These are phyloP conservation scores for Fusarium foetens DNA, from an alignment of 2,329 filamentous ascomycete genomes.

Conservation along the genomic window DNA sequence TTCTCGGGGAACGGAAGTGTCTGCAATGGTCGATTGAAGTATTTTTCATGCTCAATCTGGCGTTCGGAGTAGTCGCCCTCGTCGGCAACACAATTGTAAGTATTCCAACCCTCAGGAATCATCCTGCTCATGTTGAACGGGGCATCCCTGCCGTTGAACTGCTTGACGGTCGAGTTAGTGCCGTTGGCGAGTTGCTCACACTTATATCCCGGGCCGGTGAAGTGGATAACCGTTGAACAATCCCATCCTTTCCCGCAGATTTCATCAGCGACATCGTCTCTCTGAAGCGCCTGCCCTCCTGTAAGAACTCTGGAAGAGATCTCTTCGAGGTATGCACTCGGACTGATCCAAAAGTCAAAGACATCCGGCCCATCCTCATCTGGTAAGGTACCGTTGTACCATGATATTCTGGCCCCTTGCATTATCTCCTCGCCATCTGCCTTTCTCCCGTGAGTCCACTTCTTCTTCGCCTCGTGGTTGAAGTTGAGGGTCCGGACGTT, in stretches of 20 bases:
- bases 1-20: slow-evolving; percentile 1
- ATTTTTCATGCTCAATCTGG: slow-evolving; percentile 1
- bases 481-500: slow-evolving; percentile 33
- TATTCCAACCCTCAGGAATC: slow-evolving; percentile 12
- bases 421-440: neutral
- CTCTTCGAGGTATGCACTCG: neutral
- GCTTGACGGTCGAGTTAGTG: neutral
- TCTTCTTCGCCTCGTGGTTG: slow-evolving; percentile 1
- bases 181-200: slow-evolving; percentile 13
- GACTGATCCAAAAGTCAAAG: slow-evolving; percentile 30
- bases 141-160: neutral
- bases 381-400: slow-evolving; percentile 10
- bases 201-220: slow-evolving; percentile 28
- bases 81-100: slow-evolving; percentile 13
- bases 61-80: slow-evolving; percentile 18
- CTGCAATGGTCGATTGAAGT: neutral
- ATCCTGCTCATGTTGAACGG: slow-evolving; percentile 29
- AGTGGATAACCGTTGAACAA: slow-evolving; percentile 26
- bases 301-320: slow-evolving; percentile 21
- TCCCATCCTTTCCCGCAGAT: slow-evolving; percentile 28
- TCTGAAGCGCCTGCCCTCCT: slow-evolving; percentile 10
- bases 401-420: slow-evolving; percentile 10
- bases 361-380: neutral
- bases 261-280: slow-evolving; percentile 11
- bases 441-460: neutral